phyloP scores from a whole-genome alignment of 352 stramenopile genomes.

The Globisporangium orthogonon region DNA sequence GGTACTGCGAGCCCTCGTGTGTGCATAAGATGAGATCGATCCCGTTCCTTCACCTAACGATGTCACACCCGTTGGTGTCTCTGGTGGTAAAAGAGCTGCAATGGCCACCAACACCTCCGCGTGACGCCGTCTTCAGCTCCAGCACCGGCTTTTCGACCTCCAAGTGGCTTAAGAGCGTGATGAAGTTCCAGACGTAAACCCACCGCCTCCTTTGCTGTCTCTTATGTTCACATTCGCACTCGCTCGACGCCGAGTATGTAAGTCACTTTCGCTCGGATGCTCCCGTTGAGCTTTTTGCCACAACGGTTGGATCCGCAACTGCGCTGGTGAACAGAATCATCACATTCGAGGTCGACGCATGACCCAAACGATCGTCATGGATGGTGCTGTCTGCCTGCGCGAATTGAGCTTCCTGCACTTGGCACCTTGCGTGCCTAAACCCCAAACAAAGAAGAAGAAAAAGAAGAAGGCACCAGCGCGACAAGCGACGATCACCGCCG shows the following conservation, averaged over 20 bases:
- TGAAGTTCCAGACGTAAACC: neutral
- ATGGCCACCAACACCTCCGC: slow-evolving; percentile 6
- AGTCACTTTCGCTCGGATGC: neutral
- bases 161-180: slow-evolving; percentile 7
- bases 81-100: neutral
- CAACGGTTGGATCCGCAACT: neutral
- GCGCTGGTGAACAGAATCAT: no score
- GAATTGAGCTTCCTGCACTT: neutral
- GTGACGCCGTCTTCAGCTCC: slow-evolving; percentile 9
- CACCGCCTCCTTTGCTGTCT: neutral
- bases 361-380: neutral
- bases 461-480: neutral
- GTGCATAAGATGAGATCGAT: neutral
- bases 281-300: neutral
- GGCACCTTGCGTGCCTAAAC: neutral
- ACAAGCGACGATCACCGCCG: slow-evolving; percentile 4
- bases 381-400: neutral
- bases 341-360: no score
- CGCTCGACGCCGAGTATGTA: no score
- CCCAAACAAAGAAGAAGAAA: neutral
- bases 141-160: slow-evolving; percentile 11
- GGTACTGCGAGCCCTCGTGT: neutral
- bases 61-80: neutral
- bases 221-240: neutral
- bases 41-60: no score